Evolutionary conservation across 2,329 filamentous ascomycete genomes (phyloP).

Genomic region (Clonostachys byssicola): DNA sequence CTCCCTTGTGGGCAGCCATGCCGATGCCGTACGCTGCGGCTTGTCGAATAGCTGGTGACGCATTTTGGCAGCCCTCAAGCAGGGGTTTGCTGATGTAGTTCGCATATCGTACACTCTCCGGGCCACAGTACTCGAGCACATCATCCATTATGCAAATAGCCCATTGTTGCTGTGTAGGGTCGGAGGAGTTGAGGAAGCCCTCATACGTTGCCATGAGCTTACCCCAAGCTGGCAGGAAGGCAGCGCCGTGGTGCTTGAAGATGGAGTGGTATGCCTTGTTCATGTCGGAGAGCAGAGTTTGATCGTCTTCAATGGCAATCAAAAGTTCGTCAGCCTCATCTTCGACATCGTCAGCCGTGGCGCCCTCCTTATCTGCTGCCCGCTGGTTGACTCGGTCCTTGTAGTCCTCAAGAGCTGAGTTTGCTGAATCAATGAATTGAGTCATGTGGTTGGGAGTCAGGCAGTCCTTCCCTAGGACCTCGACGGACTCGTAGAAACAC

Average conservation of each 20-base stretch:
- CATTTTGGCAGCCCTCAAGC: constrained; percentile 78
- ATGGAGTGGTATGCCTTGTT: constrained; percentile 99
- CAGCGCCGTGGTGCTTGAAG: constrained; percentile 89
- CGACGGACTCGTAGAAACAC: constrained; percentile 97
- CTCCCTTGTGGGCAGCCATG: constrained; percentile 90
- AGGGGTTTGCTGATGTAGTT: constrained; percentile 84
- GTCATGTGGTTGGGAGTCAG: constrained; percentile 76
- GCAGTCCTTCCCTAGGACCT: constrained; percentile 84
- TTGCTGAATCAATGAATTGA: constrained; percentile 81
- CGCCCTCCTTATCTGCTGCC: constrained; percentile 71
- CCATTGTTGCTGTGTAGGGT: constrained; percentile 95
- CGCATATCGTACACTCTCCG: constrained; percentile 82
- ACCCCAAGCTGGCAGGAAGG: constrained; percentile 87
- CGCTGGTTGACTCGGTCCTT: constrained; percentile 80
- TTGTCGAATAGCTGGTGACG: constrained; percentile 87
- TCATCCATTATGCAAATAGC: constrained; percentile 99
- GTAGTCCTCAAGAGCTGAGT: constrained; percentile 87
- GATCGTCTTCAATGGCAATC: constrained; percentile 94
- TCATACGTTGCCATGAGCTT: constrained; percentile 81
- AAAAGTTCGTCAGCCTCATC: constrained; percentile 84
- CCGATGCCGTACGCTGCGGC: constrained; percentile 95
- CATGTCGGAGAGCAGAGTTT: constrained; percentile 96
- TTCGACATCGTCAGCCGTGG: constrained; percentile 80
- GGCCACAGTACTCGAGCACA: constrained; percentile 93
- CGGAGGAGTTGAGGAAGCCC: constrained; percentile 72